A percentile compares a stretch with the other conserved stretches of the same genome.
Conservation (phyloP, 2,329 filamentous ascomycete genomes). For the Apiospora pterosperma region DNA sequence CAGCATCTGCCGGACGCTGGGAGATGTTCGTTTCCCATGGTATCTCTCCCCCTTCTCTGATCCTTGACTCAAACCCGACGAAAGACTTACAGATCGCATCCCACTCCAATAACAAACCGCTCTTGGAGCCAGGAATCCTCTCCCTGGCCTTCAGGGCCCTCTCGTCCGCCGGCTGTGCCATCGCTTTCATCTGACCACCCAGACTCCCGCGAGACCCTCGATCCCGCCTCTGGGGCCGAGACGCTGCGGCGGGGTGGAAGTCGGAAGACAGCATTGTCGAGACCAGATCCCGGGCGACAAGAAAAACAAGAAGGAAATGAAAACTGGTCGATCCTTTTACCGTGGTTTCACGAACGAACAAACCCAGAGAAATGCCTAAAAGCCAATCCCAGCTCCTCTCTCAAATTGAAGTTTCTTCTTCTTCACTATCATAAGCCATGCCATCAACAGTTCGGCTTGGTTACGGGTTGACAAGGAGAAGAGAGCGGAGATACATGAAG, state of each 20-base stretch:
- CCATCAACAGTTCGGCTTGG: neutral
- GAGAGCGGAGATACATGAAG: no score
- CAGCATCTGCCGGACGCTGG: no score
- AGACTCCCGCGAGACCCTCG: neutral
- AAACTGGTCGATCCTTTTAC: neutral
- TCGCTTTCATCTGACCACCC: neutral
- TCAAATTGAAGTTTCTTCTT: no score
- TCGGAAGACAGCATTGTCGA: neutral
- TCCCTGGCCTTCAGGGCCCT: neutral
- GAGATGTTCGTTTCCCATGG: no score
- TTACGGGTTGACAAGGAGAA: neutral
- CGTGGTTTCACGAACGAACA: neutral
- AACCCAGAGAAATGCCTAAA: neutral
- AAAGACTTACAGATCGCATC: slow-evolving; percentile 4
- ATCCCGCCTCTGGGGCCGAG: neutral
- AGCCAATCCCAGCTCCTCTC: no score
- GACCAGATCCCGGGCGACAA: neutral
- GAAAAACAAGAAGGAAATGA: neutral
- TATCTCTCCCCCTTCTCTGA: neutral
- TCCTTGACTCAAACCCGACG: no score
- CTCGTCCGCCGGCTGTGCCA: neutral
- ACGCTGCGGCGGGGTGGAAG: neutral
- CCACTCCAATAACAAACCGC: neutral
- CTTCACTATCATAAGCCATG: neutral
- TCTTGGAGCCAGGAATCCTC: neutral